Evolutionary conservation across 2,329 filamentous ascomycete species (phyloP).

Genomic region (Alternaria ventricosa): DNA sequence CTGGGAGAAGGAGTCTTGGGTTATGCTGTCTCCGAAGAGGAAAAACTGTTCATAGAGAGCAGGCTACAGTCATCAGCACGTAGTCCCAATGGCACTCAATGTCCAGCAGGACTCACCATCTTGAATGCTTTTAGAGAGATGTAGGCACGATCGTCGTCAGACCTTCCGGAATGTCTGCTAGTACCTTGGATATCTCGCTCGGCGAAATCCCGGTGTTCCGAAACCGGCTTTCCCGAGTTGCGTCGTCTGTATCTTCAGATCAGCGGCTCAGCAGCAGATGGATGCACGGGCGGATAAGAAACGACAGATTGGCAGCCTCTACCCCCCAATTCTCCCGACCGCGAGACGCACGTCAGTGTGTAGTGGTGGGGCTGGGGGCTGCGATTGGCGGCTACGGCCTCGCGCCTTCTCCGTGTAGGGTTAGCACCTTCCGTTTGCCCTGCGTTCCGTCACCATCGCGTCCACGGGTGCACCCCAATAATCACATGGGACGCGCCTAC

Average conservation of each 20-base stretch:
- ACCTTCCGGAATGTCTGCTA: not conserved
- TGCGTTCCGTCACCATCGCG: constrained; percentile 10
- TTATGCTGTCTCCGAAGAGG: constrained; percentile 89
- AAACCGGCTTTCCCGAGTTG: not conserved
- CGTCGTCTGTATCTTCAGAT: not conserved
- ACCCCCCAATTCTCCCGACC: not conserved
- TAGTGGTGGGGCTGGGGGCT: constrained; percentile 1
- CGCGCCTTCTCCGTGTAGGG: not conserved
- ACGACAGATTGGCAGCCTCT: not conserved
- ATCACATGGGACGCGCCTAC: constrained; percentile 18
- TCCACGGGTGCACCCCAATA: constrained; percentile 1
- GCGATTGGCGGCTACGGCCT: constrained; percentile 4
- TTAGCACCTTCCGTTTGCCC: constrained; percentile 6
- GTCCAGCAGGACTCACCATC: constrained; percentile 15
- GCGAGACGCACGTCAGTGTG: constrained; percentile 3
- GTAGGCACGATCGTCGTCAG: not conserved
- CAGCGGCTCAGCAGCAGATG: constrained; percentile 2
- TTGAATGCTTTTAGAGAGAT: not conserved
- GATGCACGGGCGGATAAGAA: not conserved
- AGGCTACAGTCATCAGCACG: constrained; percentile 25
- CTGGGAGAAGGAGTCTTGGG: constrained; percentile 70
- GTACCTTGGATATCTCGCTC: not conserved
- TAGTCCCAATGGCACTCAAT: not conserved
- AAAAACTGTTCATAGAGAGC: constrained; percentile 59
- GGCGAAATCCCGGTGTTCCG: constrained; percentile 3